phyloP scores from a whole-genome alignment of 164 flowering plant species.

The Amborella trichopoda region DNA sequence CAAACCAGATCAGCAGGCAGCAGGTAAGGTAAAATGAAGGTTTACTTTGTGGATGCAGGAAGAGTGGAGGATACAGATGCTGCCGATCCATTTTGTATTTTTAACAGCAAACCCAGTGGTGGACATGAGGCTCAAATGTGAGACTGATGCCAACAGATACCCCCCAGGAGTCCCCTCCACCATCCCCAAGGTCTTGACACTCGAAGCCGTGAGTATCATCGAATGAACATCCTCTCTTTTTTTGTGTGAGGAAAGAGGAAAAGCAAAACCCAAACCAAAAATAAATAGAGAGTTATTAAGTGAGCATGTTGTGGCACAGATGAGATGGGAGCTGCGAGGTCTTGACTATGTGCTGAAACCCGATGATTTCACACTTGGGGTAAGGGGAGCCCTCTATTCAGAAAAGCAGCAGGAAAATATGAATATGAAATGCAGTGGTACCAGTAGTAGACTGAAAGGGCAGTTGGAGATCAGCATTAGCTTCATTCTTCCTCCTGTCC shows the following conservation, averaged over 20 bases:
- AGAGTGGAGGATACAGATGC: conserved; percentile 81
- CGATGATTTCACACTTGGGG: conserved; percentile 39
- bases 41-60: conserved; percentile 32
- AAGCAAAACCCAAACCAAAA: too few relatives aligned
- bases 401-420: conserved; percentile 31
- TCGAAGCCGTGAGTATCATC: conserved; percentile 46
- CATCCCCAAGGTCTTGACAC: conserved; percentile 49
- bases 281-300: too few relatives aligned
- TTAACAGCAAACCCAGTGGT: conserved; percentile 45
- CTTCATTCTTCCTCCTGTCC: conserved; percentile 49
- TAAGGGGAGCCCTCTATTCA: conserved; percentile 54
- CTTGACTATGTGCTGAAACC: conserved; percentile 49
- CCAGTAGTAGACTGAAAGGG: conserved; percentile 48
- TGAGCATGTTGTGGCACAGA: conserved; percentile 27
- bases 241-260: too few relatives aligned
- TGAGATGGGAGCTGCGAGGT: conserved; percentile 76
- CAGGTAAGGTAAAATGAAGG: neutral
- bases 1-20: too few relatives aligned
- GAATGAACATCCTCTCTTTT: neutral
- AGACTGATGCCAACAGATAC: conserved; percentile 39
- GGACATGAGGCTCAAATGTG: conserved; percentile 60
- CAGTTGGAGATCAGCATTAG: conserved; percentile 51
- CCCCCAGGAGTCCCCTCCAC: conserved; percentile 53
- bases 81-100: conserved; percentile 58
- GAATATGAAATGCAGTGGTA: too few relatives aligned